Evolutionary conservation across 148 eudicot species (phyloP).

Genomic region (Cornus florida): DNA sequence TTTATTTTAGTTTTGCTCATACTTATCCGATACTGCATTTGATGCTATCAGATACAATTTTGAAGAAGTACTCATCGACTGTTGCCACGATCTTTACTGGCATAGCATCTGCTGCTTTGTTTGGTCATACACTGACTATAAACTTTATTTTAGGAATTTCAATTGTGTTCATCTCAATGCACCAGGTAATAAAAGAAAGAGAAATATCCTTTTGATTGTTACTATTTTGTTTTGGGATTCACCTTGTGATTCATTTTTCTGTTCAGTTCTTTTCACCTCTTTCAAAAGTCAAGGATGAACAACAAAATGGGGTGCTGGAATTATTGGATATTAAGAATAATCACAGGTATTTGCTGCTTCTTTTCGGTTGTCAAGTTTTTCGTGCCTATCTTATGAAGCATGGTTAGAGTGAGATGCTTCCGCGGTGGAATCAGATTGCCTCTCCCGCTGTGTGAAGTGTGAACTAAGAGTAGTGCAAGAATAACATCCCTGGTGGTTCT

Average conservation of each 20-base stretch:
- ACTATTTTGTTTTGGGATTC: slow-evolving; percentile 20
- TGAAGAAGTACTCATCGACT: slow-evolving; percentile 95
- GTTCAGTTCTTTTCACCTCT: slow-evolving; percentile 93
- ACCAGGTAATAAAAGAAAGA: slow-evolving; percentile 65
- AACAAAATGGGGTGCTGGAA: slow-evolving; percentile 57
- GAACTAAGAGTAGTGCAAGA: not conserved
- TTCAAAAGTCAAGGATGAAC: slow-evolving; percentile 82
- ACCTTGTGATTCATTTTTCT: slow-evolving; percentile 17
- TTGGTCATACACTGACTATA: slow-evolving; percentile 86
- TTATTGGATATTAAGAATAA: slow-evolving; percentile 44
- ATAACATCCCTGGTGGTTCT: not conserved
- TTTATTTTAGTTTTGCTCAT: not conserved
- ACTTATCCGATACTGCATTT: not conserved
- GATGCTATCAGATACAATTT: slow-evolving; percentile 65
- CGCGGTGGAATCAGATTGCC: no score
- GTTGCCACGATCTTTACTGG: slow-evolving; percentile 95
- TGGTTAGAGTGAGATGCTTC: not conserved
- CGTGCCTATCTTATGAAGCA: slow-evolving; percentile 1
- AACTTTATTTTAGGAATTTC: slow-evolving; percentile 93
- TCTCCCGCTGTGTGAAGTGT: not conserved
- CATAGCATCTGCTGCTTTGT: slow-evolving; percentile 86
- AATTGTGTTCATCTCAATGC: slow-evolving; percentile 98
- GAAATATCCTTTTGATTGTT: not conserved
- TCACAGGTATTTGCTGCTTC: slow-evolving; percentile 43
- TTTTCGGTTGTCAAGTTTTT: not conserved